Evolutionary conservation across 208 protist species (phyloP).

Genomic region (Trypanosoma boissoni): DNA sequence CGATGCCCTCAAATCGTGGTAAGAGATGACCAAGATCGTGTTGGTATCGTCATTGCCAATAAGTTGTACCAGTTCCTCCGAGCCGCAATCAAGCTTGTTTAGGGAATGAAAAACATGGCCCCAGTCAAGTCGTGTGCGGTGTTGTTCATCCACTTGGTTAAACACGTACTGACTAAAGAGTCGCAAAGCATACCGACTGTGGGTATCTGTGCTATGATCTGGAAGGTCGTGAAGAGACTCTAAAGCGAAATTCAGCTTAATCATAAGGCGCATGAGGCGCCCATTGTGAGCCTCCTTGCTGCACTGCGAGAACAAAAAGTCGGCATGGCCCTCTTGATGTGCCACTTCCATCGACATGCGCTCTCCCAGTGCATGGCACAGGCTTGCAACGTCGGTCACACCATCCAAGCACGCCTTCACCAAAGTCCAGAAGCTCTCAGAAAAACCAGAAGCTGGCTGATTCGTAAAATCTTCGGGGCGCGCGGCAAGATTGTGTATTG

Average conservation of each 20-base stretch:
- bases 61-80: slow-evolving; percentile 92
- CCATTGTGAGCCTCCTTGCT: slow-evolving; percentile 95
- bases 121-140: slow-evolving; percentile 89
- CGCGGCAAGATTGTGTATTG: slow-evolving; percentile 55
- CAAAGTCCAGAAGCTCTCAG: slow-evolving; percentile 76
- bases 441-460: slow-evolving; percentile 71
- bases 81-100: slow-evolving; percentile 97
- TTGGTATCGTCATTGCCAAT: slow-evolving; percentile 87
- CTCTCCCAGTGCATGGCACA: slow-evolving; percentile 77
- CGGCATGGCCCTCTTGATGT: slow-evolving; percentile 82
- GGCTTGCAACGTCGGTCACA: slow-evolving; percentile 49
- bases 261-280: slow-evolving; percentile 93
- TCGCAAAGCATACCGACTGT: slow-evolving; percentile 79
- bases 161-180: slow-evolving; percentile 97
- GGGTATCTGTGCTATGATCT: slow-evolving; percentile 62
- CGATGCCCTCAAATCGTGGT: slow-evolving; percentile 90
- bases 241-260: slow-evolving; percentile 93
- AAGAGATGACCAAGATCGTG: slow-evolving; percentile 92
- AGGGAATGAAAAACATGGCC: slow-evolving; percentile 94
- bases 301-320: slow-evolving; percentile 90
- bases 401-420: slow-evolving; percentile 75
- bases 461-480: slow-evolving; percentile 52
- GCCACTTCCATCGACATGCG: slow-evolving; percentile 88
- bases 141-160: slow-evolving; percentile 93
- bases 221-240: slow-evolving; percentile 83